phyloP scores from a whole-genome alignment of 331 rosid species.

The Malus hybrid region DNA sequence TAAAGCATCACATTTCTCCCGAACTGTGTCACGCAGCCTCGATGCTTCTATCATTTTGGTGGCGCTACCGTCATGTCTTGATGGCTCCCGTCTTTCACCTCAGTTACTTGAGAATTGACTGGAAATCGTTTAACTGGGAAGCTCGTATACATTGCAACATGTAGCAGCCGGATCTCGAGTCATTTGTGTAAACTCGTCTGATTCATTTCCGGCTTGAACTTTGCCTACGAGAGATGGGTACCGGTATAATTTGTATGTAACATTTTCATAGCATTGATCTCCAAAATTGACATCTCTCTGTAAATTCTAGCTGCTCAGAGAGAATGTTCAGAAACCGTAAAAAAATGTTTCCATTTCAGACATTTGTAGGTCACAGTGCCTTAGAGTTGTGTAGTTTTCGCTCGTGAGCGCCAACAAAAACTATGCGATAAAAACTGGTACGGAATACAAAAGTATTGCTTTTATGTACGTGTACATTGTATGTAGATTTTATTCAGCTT shows the following conservation, averaged over 20 bases:
- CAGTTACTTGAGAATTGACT: background rate
- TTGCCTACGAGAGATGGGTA: background rate
- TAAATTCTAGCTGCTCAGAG: background rate
- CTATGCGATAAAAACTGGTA: background rate
- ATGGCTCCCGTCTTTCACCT: background rate
- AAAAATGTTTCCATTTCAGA: background rate
- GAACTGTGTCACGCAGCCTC: background rate
- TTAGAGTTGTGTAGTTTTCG: background rate
- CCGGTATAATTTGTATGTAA: too few species aligned
- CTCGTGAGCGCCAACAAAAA: background rate
- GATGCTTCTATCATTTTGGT: background rate
- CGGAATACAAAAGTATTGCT: background rate
- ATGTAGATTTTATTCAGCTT: slow-evolving; percentile 26
- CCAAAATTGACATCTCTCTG: background rate
- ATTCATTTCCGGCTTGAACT: background rate
- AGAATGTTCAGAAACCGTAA: background rate
- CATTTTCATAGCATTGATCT: background rate
- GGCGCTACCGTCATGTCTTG: background rate
- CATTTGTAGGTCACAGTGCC: background rate
- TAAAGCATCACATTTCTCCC: background rate
- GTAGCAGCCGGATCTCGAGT: background rate
- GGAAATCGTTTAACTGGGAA: background rate
- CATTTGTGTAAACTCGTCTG: background rate
- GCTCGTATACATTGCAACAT: too few species aligned
- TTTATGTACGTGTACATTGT: background rate